Conservation (phyloP, 1,284 basidiomycete species). For the Phaffia rhodozyma region DNA sequence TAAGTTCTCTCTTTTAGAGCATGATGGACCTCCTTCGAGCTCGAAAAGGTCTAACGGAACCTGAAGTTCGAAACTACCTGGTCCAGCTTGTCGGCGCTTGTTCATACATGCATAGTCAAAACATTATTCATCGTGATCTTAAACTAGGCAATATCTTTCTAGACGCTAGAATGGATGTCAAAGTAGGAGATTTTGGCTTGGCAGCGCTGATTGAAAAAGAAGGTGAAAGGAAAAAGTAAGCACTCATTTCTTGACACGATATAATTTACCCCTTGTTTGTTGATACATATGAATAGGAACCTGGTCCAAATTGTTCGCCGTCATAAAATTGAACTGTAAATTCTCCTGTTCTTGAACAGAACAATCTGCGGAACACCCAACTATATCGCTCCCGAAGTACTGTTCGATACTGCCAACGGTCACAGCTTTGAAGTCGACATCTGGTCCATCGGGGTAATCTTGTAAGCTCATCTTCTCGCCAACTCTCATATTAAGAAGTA, state of each 20-base stretch:
- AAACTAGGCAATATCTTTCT: slow-evolving; percentile 94
- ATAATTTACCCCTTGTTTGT: background rate
- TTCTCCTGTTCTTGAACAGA: slow-evolving; percentile 27
- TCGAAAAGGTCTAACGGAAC: slow-evolving; percentile 78
- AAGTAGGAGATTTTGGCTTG: slow-evolving; percentile 94
- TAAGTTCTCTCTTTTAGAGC: slow-evolving; percentile 47
- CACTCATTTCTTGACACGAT: background rate
- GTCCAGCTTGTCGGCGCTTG: slow-evolving; percentile 91
- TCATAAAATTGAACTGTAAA: background rate
- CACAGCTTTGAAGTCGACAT: slow-evolving; percentile 98
- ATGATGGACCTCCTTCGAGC: slow-evolving; percentile 81
- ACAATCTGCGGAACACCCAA: slow-evolving; percentile 98
- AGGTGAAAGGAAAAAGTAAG: slow-evolving; percentile 84
- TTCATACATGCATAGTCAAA: slow-evolving; percentile 90
- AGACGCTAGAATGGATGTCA: slow-evolving; percentile 83
- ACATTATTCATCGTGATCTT: slow-evolving; percentile 91
- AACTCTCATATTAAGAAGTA: background rate
- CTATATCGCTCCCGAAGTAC: slow-evolving; percentile 95
- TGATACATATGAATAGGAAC: background rate
- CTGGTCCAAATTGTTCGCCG: background rate
- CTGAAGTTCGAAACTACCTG: slow-evolving; percentile 84
- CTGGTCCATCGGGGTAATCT: slow-evolving; percentile 93
- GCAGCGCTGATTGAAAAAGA: slow-evolving; percentile 93
- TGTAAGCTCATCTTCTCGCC: slow-evolving; percentile 35
- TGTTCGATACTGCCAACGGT: slow-evolving; percentile 89